phyloP scores from a whole-genome alignment of 441 rosid species.

The Syzygium malaccense region DNA sequence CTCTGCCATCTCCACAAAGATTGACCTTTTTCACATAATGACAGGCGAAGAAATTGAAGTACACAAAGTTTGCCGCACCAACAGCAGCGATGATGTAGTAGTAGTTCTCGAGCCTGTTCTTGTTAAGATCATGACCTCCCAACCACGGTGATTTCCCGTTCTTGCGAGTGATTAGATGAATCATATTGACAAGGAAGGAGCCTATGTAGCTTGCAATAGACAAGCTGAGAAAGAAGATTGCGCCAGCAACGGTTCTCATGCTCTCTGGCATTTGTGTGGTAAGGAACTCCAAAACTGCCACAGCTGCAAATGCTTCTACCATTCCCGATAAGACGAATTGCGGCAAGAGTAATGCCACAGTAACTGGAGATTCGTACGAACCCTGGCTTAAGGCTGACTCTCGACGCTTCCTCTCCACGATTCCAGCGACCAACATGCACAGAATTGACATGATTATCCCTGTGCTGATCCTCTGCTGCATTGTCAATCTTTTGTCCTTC shows the following conservation, averaged over 20 bases:
- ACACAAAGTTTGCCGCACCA: constrained; percentile 26
- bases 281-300: constrained; percentile 5
- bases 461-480: constrained; percentile 4
- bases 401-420: constrained; percentile 1
- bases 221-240: constrained; percentile 2
- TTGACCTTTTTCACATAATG: background rate
- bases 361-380: background rate
- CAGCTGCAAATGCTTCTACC: constrained; percentile 10
- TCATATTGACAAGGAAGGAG: constrained; percentile 29
- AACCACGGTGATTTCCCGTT: constrained; percentile 32
- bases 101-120: constrained; percentile 31
- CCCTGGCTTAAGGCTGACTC: background rate
- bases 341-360: background rate
- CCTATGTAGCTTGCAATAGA: constrained; percentile 31
- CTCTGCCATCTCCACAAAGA: background rate
- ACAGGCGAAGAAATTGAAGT: constrained; percentile 36
- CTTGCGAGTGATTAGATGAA: constrained; percentile 10
- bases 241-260: constrained; percentile 16
- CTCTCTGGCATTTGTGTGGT: constrained; percentile 10
- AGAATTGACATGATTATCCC: constrained; percentile 7
- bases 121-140: constrained; percentile 52
- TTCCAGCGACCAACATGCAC: constrained; percentile 10
- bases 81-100: constrained; percentile 29
- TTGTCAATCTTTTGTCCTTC: background rate
- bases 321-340: constrained; percentile 10